These are phyloP conservation scores for Rosa multiflora DNA, from an alignment of 306 rosid genomes.

Conservation along the genomic window DNA sequence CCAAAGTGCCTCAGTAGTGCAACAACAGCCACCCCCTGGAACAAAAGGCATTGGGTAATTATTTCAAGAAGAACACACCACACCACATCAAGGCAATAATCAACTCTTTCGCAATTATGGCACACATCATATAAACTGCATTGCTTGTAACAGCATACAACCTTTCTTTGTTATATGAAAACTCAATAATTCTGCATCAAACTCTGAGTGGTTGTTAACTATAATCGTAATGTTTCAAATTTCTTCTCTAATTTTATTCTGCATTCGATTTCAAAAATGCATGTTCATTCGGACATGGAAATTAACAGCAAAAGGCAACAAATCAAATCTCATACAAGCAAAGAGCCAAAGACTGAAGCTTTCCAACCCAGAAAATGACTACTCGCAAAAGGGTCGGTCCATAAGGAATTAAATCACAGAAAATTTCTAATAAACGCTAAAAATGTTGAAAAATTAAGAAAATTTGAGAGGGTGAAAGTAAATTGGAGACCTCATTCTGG, in stretches of 20 bases:
- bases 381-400: background rate
- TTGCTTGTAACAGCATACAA: no score
- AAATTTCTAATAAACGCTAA: background rate
- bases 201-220: no score
- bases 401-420: background rate
- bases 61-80: background rate
- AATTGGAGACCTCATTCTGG: constrained; percentile 47
- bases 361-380: background rate
- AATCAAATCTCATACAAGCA: background rate
- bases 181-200: no score
- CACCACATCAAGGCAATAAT: background rate
- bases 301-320: background rate
- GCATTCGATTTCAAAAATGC: background rate
- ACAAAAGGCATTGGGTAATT: constrained; percentile 5
- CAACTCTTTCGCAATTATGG: background rate
- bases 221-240: background rate
- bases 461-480: background rate
- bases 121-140: no score
- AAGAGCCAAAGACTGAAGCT: background rate
- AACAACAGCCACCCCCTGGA: constrained; percentile 82
- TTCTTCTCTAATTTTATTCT: no score
- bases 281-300: no score
- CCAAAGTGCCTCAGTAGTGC: constrained; percentile 92
- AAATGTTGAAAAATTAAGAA: background rate
- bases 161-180: no score